Evolutionary conservation across 164 flowering plant genomes (phyloP), one percentile per base, ranked within the genome.

Genomic region (Sextonia rubra): DNA sequence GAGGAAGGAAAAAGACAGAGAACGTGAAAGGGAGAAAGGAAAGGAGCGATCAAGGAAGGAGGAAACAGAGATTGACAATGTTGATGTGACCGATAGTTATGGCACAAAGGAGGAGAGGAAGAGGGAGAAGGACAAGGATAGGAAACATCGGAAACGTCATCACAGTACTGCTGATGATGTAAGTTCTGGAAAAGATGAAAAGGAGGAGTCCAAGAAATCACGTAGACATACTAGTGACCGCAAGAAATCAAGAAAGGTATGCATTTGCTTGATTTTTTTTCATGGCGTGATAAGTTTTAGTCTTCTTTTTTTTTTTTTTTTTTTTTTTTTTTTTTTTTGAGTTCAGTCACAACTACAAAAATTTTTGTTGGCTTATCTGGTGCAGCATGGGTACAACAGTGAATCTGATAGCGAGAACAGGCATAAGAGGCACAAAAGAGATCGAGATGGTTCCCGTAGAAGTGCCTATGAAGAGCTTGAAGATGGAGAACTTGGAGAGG

Each of bases 401-500:
- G 99, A 93, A 78, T 93, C 98, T 30, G 99, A 92, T 66, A 78
- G 87, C 70, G 99, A 92, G 77, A 84, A 87, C 76, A 82, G 88
- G 84, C 97, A 87, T 76, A 96, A 88, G 79, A 86, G 83, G 70
- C 99, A 90, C 74, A 91, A 82, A 79, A 82, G 92, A 80, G 97
- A 96, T 58, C 80, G 91, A n/a, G 91, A 92, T 79, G 80, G 89
- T 64, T 89, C 94, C 24, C 91, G 90, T 64, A 81, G 88, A 82
- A 87, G 77, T 55, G 88, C 84, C 73, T 74, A 89, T 66, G 99
- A 90, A 69, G 99, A 96, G 73, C 96, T 96, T 73, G 99, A 96
- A 83, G 99, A 96, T 83, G 99, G 99, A 66, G 99, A 95, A 79
- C 83, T 93, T 75, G 98, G 99, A 64, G 91, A 89, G 83, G 98